phyloP scores from a whole-genome alignment of 345 rosid genomes.

The Populus tremula region DNA sequence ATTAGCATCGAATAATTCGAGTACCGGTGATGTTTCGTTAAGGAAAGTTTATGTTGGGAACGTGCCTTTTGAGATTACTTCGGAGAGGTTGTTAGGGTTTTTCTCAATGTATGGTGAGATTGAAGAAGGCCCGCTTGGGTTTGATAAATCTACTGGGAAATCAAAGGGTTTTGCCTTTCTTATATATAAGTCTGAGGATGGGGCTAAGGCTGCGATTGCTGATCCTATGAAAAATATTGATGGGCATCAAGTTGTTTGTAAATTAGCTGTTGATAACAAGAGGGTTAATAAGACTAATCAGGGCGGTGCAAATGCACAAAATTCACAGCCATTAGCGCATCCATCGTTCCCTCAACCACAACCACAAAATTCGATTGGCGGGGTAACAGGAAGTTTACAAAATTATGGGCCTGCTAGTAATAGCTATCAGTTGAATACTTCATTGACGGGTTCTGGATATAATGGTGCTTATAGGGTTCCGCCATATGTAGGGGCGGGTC shows the following conservation, averaged over 20 bases:
- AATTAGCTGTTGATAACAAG: slow-evolving; percentile 31
- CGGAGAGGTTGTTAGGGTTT: slow-evolving; percentile 34
- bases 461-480: slow-evolving; percentile 23
- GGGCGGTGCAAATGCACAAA: not conserved
- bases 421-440: slow-evolving; percentile 20
- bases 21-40: slow-evolving; percentile 19
- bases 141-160: slow-evolving; percentile 42
- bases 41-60: slow-evolving; percentile 44
- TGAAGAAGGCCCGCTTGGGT: slow-evolving; percentile 51
- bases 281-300: slow-evolving; percentile 19
- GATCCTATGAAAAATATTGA: slow-evolving; percentile 40
- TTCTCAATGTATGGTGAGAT: slow-evolving; percentile 39
- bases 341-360: slow-evolving; percentile 6
- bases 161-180: slow-evolving; percentile 43
- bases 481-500: slow-evolving; percentile 18
- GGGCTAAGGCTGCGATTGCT: slow-evolving; percentile 37
- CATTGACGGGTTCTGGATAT: slow-evolving; percentile 18
- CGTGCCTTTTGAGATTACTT: slow-evolving; percentile 33
- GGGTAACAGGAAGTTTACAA: not conserved
- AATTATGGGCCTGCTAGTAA: slow-evolving; percentile 1
- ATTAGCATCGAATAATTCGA: slow-evolving; percentile 26
- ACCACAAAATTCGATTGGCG: slow-evolving; percentile 10
- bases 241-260: slow-evolving; percentile 40
- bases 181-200: slow-evolving; percentile 42
- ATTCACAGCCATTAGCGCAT: not conserved